Base-by-base conservation (phyloP, 2,329 filamentous ascomycete genomes). In the Colletotrichum orchidophilum region DNA sequence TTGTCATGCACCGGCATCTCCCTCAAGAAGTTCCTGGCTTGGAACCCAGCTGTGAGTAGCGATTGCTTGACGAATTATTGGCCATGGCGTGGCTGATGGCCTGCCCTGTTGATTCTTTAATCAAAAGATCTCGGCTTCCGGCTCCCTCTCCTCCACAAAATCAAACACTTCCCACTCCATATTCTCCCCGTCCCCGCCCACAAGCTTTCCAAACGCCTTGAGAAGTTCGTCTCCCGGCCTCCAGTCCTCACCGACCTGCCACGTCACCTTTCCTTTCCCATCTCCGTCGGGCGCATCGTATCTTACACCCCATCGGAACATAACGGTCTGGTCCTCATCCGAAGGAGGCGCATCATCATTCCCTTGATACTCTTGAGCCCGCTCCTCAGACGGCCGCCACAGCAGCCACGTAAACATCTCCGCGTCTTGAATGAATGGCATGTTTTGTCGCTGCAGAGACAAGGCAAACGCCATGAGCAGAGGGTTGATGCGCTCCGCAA, bases 391-490 rank as follows among this genome's bases (percentile, higher is more conserved):
- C 29, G 75, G 75, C 46, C 52, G 26, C 75, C 75, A 75, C 46
- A 33, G 29, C 54, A 77, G 57, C 62, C 73, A 70, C 6, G 73
- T 58, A 50, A 74, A 76, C 27, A 76, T 54, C 61, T 77, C 74
- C 3, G 75, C 75, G 46, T 73, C 72, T 46, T 77, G 66, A 29
- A 77, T 57, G n/a, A 42, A 57, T 21, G 70, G 46, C 75, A 73
- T 76, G 24, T 69, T 65, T 53, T 53, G 29, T 35, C 46, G 42
- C 24, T 63, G 61, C 27, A 76, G 55, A 26, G 74, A 68, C 64
- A 46, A 66, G 13, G 72, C 74, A 73, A 76, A 77, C 29, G 68
- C 70, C 58, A 66, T 42, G 35, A 76, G 70, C 15, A 77, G 65
- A 29, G 75, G 75, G 64, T 75, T 69, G 35, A 75, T 72, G 35